phyloP scores from a whole-genome alignment of 495 filamentous ascomycete genomes.

The Penicillium bovifimosum region DNA sequence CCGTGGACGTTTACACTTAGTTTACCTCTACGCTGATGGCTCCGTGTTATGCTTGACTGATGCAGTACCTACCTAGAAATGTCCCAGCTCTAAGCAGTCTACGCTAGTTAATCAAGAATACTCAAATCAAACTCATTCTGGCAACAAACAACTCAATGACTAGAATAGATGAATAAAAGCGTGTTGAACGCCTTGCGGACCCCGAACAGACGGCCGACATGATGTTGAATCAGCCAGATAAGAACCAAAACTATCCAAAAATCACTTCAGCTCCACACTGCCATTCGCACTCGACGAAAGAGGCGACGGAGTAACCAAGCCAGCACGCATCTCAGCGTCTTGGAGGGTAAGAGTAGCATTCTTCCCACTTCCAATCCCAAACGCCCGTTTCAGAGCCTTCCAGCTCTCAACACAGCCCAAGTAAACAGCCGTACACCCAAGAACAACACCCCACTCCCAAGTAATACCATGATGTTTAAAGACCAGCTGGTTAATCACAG shows the following conservation, averaged over 20 bases:
- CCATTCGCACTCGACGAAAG: constrained; percentile 30
- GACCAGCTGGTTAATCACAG: constrained; percentile 58
- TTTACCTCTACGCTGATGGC: no score
- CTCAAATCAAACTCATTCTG: neutral
- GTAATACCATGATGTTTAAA: constrained; percentile 70
- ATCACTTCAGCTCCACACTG: constrained; percentile 33
- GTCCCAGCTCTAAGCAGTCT: no score
- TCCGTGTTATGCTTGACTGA: no score
- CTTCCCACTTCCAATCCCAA: constrained; percentile 35
- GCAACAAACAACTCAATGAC: neutral
- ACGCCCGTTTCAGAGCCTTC: constrained; percentile 57
- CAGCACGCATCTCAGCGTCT: constrained; percentile 31
- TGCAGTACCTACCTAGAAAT: no score
- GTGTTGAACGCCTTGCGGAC: neutral
- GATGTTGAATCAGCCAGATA: constrained; percentile 13
- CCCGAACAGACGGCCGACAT: neutral
- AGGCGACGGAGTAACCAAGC: constrained; percentile 18
- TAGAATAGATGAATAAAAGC: neutral
- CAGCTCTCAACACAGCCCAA: constrained; percentile 59
- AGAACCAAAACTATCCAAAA: neutral
- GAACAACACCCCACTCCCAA: constrained; percentile 67
- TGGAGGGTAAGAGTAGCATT: constrained; percentile 28
- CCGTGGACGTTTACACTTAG: no score
- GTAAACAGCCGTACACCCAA: constrained; percentile 56
- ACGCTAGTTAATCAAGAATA: neutral